Evolutionary conservation across 1,284 basidiomycete species (phyloP).

Genomic region (Apiotrichum laibachii): DNA sequence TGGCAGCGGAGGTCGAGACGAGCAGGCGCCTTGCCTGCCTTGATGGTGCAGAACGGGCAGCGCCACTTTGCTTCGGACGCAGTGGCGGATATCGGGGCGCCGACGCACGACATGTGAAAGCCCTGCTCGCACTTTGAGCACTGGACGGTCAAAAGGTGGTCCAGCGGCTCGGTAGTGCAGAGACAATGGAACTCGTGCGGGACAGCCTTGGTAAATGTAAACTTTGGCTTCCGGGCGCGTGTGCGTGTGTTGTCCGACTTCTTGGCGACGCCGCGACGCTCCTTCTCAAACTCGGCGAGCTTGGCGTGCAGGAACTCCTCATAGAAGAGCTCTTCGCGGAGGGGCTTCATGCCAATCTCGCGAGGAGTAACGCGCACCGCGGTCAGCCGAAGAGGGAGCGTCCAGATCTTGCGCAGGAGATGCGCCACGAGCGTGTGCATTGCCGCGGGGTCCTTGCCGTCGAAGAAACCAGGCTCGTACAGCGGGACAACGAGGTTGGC

Average conservation of each 20-base stretch:
- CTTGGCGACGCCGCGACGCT: not conserved
- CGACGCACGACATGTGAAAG: constrained; percentile 43
- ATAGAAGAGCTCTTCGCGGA: constrained; percentile 26
- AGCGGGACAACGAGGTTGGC: constrained; percentile 23
- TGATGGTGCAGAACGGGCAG: constrained; percentile 47
- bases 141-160: constrained; percentile 28
- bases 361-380: constrained; percentile 13
- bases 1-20: constrained; percentile 40
- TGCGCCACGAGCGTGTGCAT: constrained; percentile 19
- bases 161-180: constrained; percentile 29
- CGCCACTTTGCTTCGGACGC: constrained; percentile 27
- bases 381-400: constrained; percentile 35
- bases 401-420: constrained; percentile 41
- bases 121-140: constrained; percentile 43
- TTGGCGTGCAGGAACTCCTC: constrained; percentile 33
- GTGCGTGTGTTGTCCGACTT: constrained; percentile 2
- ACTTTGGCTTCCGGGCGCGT: constrained; percentile 33
- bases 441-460: not conserved
- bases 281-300: not conserved
- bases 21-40: constrained; percentile 33
- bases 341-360: not conserved
- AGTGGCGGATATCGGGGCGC: constrained; percentile 27
- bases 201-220: constrained; percentile 27
- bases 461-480: constrained; percentile 18
- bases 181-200: constrained; percentile 35